Evolutionary conservation across 345 rosid genomes (phyloP), one percentile per base, ranked within the genome.

Genomic region (Microthlaspi erraticum): DNA sequence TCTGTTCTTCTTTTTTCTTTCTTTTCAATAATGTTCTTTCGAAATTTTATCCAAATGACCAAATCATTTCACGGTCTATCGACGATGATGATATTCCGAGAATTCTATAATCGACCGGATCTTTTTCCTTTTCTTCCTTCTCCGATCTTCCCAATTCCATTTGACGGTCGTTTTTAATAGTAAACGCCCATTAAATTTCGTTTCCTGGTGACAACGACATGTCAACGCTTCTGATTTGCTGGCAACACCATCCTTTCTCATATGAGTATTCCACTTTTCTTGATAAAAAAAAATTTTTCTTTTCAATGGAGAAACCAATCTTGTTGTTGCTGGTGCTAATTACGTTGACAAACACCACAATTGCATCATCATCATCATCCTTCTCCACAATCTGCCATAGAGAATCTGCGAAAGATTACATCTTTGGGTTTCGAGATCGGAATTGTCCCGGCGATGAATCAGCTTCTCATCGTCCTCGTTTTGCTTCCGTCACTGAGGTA

Each of bases 401-500:
- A 52, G 74, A 63, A 60, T 61, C 89, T 37, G 42, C 74, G 5
- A 18, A 59, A 12, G 93, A 85, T 51, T 81, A 81, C 70, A 70
- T 86, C 83, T 69, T 84, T 41, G 79, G 80, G 66, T 79, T 86
- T 75, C 81, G 73, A 41, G 83, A 86, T 73, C 74, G 36, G 16
- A 46, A 20, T 56, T 86, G 83, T 64, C 69, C 12, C 10, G 23
- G 55, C 19, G 39, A 32, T 51, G 75, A 56, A n/a, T 78, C 82
- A 41, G 51, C 4, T 5, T 39, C 13, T 11, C 2, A 9, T 42
- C 46, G 18, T 62, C 41, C 61, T 58, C 11, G 38, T 54, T 71
- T 82, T 54, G 60, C 74, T 38, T 81, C 85, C 18, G 84, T 87
- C 59, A 81, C 82, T 32, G 93, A 88, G 90, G 97, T 88, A 78